These are phyloP conservation scores for Blepharisma japonicum DNA, from an alignment of 73 alveolate species.

Conservation along the genomic window DNA sequence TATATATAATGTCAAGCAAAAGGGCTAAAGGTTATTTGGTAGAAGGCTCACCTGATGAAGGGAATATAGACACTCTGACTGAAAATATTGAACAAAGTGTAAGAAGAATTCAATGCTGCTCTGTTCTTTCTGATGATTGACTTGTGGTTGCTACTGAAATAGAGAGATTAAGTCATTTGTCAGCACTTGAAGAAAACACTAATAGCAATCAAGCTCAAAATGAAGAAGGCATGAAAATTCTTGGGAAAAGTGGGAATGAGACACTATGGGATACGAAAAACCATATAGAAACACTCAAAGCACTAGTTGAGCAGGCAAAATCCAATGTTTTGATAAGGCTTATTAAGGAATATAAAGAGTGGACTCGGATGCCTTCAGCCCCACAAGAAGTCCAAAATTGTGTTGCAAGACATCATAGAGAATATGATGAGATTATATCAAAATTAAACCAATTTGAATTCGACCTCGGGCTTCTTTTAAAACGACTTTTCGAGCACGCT, in stretches of 20 bases:
- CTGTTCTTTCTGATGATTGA: slow-evolving; percentile 12
- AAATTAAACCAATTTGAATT: slow-evolving; percentile 9
- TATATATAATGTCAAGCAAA: neutral
- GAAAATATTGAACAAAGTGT: slow-evolving; percentile 19
- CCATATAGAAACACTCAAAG: neutral
- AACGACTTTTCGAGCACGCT: slow-evolving; percentile 20
- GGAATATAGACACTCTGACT: neutral
- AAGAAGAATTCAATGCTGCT: neutral
- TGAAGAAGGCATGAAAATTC: neutral
- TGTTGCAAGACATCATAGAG: neutral
- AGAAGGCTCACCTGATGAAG: neutral
- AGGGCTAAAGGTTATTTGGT: slow-evolving; percentile 9
- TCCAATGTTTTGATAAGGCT: neutral
- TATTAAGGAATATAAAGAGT: neutral
- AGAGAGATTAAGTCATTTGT: neutral
- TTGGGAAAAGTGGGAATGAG: slow-evolving; percentile 2
- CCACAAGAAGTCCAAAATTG: neutral
- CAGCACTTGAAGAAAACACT: neutral
- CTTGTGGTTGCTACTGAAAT: slow-evolving; percentile 18
- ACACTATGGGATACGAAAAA: slow-evolving; percentile 25
- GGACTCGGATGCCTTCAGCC: neutral
- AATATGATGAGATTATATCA: neutral
- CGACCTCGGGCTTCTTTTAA: slow-evolving; percentile 1
- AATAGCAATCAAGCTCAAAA: neutral
- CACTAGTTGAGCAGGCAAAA: neutral